phyloP scores from a whole-genome alignment of 164 flowering plant species.

The Aristolochia fimbriata region DNA sequence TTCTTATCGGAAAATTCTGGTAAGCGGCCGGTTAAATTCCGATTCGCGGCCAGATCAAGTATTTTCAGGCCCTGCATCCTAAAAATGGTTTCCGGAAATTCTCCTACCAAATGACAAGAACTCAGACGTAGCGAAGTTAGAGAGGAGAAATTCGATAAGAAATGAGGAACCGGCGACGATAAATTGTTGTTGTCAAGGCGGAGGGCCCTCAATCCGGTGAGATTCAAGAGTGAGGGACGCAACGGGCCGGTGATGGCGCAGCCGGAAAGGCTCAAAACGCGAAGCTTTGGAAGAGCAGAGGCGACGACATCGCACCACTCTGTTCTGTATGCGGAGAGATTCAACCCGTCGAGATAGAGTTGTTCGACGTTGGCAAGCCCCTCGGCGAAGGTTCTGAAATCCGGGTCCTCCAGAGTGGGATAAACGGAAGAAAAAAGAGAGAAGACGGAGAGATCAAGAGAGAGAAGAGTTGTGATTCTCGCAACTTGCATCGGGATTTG shows the following conservation, averaged over 20 bases:
- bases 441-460: constrained; percentile 17
- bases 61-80: constrained; percentile 14
- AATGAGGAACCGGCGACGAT: constrained; percentile 17
- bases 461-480: constrained; percentile 14
- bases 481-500: constrained; percentile 33
- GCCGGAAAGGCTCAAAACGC: constrained; percentile 20
- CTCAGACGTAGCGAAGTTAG: constrained; percentile 20
- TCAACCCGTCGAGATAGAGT: constrained; percentile 29
- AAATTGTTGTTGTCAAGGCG: neutral
- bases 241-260: constrained; percentile 26
- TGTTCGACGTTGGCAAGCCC: constrained; percentile 14
- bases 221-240: neutral
- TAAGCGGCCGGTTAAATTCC: constrained; percentile 16
- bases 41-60: constrained; percentile 19
- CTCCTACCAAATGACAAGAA: constrained; percentile 21
- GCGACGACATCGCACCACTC: constrained; percentile 23
- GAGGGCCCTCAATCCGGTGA: neutral
- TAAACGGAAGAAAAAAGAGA: constrained; percentile 3
- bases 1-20: constrained; percentile 21
- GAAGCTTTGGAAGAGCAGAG: constrained; percentile 20
- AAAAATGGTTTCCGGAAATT: constrained; percentile 22
- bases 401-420: constrained; percentile 5
- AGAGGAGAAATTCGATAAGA: constrained; percentile 21
- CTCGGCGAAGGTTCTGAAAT: constrained; percentile 16
- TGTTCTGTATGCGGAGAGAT: constrained; percentile 17